Evolutionary conservation across 2,329 filamentous ascomycete species (phyloP), one percentile per base, ranked within the genome.

Genomic region (Aspergillus floridensis): DNA sequence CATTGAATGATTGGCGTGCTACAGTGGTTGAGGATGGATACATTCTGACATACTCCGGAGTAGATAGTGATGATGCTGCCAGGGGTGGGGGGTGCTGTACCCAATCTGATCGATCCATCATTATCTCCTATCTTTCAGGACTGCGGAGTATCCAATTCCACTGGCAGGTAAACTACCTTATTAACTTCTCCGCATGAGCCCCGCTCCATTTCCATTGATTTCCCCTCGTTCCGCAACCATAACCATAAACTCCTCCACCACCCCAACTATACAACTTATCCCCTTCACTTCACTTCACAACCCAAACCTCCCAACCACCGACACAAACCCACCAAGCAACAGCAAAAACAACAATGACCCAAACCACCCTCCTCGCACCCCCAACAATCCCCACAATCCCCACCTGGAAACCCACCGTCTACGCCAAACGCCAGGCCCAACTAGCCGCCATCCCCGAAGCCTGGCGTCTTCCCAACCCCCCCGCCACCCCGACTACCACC

Each of bases 401-500:
- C 12, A 44, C 58, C 49, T 70, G 68, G 68, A 67, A 66, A 56
- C 58, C 58, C 24, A 60, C 56, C 26, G 66, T 68, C 16, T 46
- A 57, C 7, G 54, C 60, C 44, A 70, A 67, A 53, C 66, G 68
- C 54, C 48, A 59, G 1, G 57, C 61, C 41, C 68, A 70, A 53
- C 32, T 59, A 16, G 49, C 59, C 53, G 56, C 63, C 16, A 70
- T 70, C 35, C 68, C 68, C 10, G 11, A 55, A 11, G 21, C 59
- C 52, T 70, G 68, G 68, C 66, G 48, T 12, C 66, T 70, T 22
- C 56, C 66, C 49, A n/a, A 52, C 5, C 49, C 59, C 5, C 59
- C 53, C 5, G 48, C 56, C 26, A 22, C 58, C 19, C 50, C 8
- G 32, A 56, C 7, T 5, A 26, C 24, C 24, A 7, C 5, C 24